Base-by-base conservation (phyloP, 2,329 filamentous ascomycete genomes). In the Hymenoscyphus occultus region DNA sequence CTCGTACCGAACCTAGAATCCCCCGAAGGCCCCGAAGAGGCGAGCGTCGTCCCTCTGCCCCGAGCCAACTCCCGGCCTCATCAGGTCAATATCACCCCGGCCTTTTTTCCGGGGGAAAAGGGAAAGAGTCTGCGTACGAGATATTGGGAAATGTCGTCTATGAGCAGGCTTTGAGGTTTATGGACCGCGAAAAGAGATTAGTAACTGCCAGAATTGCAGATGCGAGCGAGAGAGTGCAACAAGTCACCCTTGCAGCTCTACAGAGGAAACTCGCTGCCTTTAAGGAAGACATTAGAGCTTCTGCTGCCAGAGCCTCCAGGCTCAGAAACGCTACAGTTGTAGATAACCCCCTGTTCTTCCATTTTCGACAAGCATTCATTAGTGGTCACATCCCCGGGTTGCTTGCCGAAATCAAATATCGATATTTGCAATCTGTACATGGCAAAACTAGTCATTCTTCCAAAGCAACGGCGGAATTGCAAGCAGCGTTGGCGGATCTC, bases 401-500 rank as follows among this genome's bases (percentile, higher is more conserved):
- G 35, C 73, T 73, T 7, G 76, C 77, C n/a, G 85, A 90, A 71
- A 68, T 97, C 45, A 83, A 83, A 65, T 90, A 89, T 72, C 80
- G 85, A 39, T 92, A 95, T 74, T 87, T 72, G 22, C 86, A 84
- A 45, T 87, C 88, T 68, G 78, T 90, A 22, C 79, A 87, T 65
- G 83, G 84, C 13, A 75, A 80, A 2, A 80, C 80, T 32, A 28
- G 7, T 31, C 86, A 90, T 74, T 84, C 87, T 1, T 77, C 80
- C 22, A 81, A 81, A 31, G 81, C 65, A 19, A 59, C 67, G 39
- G 54, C 58, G 42, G 68, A 66, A 2, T 56, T 66, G 51, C 90
- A 93, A 71, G 80, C 81, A 71, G 82, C 82, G 22, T 78, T 96
- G 14, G 86, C 92, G n/a, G 92, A 97, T 78, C 80, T 97, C 70